Evolutionary conservation across 352 stramenopile genomes (phyloP).

Genomic region (Globisporangium iwayamae): DNA sequence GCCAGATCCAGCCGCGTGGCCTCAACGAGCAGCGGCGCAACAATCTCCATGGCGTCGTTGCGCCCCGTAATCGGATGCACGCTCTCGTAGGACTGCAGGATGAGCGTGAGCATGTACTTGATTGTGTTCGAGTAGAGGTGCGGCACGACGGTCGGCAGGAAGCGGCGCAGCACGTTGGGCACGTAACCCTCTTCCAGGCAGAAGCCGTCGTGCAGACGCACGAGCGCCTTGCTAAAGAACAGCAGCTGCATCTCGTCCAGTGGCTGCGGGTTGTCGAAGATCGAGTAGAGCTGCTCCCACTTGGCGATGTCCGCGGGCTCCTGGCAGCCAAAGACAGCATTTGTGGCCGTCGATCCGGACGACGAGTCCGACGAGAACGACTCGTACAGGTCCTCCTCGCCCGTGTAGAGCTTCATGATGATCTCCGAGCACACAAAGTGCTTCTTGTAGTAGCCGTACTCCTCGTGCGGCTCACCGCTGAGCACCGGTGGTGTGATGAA

Average conservation of each 20-base stretch:
- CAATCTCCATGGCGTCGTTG: slow-evolving; percentile 86
- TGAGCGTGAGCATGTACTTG: slow-evolving; percentile 89
- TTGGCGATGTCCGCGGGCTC: slow-evolving; percentile 68
- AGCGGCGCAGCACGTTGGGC: slow-evolving; percentile 71
- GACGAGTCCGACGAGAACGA: slow-evolving; percentile 85
- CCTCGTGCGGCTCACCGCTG: slow-evolving; percentile 70
- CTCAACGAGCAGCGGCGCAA: slow-evolving; percentile 51
- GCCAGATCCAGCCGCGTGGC: slow-evolving; percentile 41
- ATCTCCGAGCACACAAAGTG: slow-evolving; percentile 88
- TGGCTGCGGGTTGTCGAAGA: slow-evolving; percentile 71
- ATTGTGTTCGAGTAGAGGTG: slow-evolving; percentile 87
- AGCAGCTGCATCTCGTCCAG: slow-evolving; percentile 85
- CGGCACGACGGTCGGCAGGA: slow-evolving; percentile 70
- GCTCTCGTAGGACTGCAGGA: slow-evolving; percentile 86
- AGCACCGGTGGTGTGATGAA: slow-evolving; percentile 81
- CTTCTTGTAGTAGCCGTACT: slow-evolving; percentile 89
- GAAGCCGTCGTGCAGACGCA: slow-evolving; percentile 83
- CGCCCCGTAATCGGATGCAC: slow-evolving; percentile 84
- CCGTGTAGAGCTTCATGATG: slow-evolving; percentile 89
- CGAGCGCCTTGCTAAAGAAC: slow-evolving; percentile 86
- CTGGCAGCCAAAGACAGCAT: slow-evolving; percentile 78
- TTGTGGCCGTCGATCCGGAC: slow-evolving; percentile 57
- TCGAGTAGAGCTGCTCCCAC: slow-evolving; percentile 80
- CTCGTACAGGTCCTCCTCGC: slow-evolving; percentile 85
- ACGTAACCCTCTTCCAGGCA: slow-evolving; percentile 87